Base-by-base conservation (phyloP, 495 filamentous ascomycete genomes). In the Aspergillus wentii region DNA sequence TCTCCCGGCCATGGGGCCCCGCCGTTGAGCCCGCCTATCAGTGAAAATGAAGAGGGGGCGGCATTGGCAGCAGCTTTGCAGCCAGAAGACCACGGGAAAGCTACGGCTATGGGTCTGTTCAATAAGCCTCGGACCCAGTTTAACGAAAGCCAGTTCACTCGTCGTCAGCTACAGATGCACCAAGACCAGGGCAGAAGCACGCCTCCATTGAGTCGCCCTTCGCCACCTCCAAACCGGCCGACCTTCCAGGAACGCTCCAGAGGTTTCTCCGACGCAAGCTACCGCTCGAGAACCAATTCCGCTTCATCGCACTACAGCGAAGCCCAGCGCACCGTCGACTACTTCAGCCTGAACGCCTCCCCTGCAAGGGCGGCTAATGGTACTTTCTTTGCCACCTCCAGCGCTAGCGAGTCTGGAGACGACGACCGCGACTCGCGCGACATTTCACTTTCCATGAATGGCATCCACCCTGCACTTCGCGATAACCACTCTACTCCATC, bases 71-170 rank as follows among this genome's bases (percentile, higher is more conserved):
- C 69, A 7, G 64, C 85, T 10, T 69, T 91, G 8, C 79, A 86
- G 41, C 83, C 86, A 0, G 82, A 81, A 43, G 88, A 95, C 46
- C 65, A 76, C 27, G 88, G 86, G 14, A 94, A 94, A 59, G 86
- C 89, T 9, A 94, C 89, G 1, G 86, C 86, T 4, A 72, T 88
- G 59, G 86, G 86, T 11, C 71, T 87, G 1, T 94, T 94, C 64
- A 82, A 89, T 38, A 88, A 88, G 46, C 86, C 89, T 2, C 64
- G 58, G 15, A 75, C 82, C 27, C 69, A 75, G 7, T 95, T 89
- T 37, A 85, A 92, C 48, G 89, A 95, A 49, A 78, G 83, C 25
- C 85, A 86, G 48, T 95, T 90, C 41, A 76, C 83, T 7, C 82
- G 89, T 48, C 80, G 89, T 21, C 86, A 94, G 47, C 57, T 85